Base-by-base conservation (phyloP, 1,284 basidiomycete species). In the Gomphus sp. region DNA sequence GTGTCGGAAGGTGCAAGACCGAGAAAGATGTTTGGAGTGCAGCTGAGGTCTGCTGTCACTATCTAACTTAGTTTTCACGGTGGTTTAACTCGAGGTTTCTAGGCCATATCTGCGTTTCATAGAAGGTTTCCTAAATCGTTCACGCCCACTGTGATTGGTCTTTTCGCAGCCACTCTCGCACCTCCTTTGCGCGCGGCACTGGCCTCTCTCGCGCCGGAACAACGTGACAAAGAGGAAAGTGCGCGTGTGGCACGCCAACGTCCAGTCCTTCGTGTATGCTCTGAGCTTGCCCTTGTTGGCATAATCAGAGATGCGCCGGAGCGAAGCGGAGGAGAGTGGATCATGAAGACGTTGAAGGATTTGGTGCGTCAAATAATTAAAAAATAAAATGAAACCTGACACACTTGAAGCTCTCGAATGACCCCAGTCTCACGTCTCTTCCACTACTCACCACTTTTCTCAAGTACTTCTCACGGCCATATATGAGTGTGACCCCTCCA, bases 181-280 rank as follows among this genome's bases (percentile, higher is more conserved):
- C 76, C 88, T 5, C 82, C 89, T 0, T 74, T 81, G 36, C 79
- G 82, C 48, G 71, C 81, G 18, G 71, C 82, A 8, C 70, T 91
- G 56, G 74, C 82, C n/a, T 75, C 78, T 14, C 69, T 89, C 41
- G 73, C 82, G 14, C 72, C 78, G 0, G 93, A 97, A 64, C 91
- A 98, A 67, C 84, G 87, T 56, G 97, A 99, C 69, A 96, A 93
- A 72, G 97, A 99, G 62, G 96, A 99, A 64, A 77, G 82, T 55
- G 75, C 84, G 14, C 80, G 96, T 31, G 76, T 99, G 12, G 69
- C 81, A 2, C 86, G 90, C 39, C 94, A 98, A 71, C 81, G 94
- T 18, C 89, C 91, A 0, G 74, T 96, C 10, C 75, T 98, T 54
- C 83, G 96, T 55, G 85, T 96, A 39, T 87, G 90, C 62, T 85